Evolutionary conservation across 2,329 filamentous ascomycete genomes (phyloP).

Genomic region (Penicillium sp.): DNA sequence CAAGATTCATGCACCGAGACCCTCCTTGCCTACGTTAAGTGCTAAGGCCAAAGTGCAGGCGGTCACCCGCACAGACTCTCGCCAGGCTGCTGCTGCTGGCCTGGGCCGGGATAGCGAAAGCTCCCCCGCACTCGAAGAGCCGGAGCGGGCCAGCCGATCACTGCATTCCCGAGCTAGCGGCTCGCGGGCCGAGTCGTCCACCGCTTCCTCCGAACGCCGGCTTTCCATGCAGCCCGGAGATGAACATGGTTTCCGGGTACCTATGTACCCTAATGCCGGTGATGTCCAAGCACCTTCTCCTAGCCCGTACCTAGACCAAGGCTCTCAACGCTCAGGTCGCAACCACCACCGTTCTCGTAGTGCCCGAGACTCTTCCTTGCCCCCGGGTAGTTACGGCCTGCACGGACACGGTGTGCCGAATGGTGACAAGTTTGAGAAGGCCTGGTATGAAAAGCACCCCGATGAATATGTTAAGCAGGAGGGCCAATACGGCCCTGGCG

Average conservation of each 20-base stretch:
- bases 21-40: constrained; percentile 76
- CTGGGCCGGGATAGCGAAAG: constrained; percentile 61
- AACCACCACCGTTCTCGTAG: constrained; percentile 73
- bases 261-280: constrained; percentile 88
- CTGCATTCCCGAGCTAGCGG: constrained; percentile 65
- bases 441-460: constrained; percentile 91
- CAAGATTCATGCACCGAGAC: constrained; percentile 85
- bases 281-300: constrained; percentile 96
- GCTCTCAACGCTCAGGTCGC: constrained; percentile 49
- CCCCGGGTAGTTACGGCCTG: constrained; percentile 88
- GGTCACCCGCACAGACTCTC: constrained; percentile 91
- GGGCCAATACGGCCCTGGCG: constrained; percentile 61
- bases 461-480: constrained; percentile 75
- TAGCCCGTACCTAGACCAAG: constrained; percentile 56
- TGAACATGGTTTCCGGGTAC: constrained; percentile 89
- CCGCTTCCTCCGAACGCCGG: constrained; percentile 54
- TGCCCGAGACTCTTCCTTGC: constrained; percentile 67
- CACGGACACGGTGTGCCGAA: constrained; percentile 80
- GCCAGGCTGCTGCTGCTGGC: constrained; percentile 78
- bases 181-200: constrained; percentile 50
- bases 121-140: constrained; percentile 51
- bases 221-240: constrained; percentile 64
- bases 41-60: constrained; percentile 80
- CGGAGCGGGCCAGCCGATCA: constrained; percentile 56
- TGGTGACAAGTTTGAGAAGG: constrained; percentile 81